phyloP scores from a whole-genome alignment of 2,329 filamentous ascomycete species.

The Talaromyces funiculosus region DNA sequence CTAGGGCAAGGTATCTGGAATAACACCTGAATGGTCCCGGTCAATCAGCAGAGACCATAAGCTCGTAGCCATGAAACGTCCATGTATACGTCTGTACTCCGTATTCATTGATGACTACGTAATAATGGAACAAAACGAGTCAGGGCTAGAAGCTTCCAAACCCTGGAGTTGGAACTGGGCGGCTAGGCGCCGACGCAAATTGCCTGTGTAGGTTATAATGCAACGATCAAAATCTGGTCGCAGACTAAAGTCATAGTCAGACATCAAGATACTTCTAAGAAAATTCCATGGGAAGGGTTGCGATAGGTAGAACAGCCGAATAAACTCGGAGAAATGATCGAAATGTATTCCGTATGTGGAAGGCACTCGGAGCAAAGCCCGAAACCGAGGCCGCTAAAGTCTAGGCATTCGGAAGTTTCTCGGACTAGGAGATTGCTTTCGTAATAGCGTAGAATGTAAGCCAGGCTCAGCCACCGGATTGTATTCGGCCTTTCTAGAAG shows the following conservation, averaged over 20 bases:
- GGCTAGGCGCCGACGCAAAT: not conserved
- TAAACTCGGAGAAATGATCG: not conserved
- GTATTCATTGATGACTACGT: no score
- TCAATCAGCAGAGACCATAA: not conserved
- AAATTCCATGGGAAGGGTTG: not conserved
- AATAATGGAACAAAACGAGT: not conserved
- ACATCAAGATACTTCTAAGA: no score
- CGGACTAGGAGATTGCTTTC: not conserved
- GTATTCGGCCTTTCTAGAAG: not conserved
- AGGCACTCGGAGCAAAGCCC: not conserved
- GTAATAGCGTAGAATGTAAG: no score
- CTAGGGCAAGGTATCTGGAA: conserved; percentile 19
- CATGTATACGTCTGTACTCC: no score
- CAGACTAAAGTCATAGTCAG: no score
- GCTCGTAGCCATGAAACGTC: not conserved
- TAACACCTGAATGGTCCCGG: not conserved
- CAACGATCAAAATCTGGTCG: not conserved
- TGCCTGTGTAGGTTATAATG: not conserved
- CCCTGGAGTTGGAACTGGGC: not conserved
- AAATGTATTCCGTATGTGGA: not conserved
- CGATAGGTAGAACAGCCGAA: not conserved
- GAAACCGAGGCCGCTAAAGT: not conserved
- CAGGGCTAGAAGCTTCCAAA: not conserved
- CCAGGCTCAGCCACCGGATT: no score
- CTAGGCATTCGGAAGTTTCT: not conserved